Percentiles rank a stretch among this genome's conserved stretches.
Conservation (phyloP, 768 basidiomycete genomes). For the Russula earlei region DNA sequence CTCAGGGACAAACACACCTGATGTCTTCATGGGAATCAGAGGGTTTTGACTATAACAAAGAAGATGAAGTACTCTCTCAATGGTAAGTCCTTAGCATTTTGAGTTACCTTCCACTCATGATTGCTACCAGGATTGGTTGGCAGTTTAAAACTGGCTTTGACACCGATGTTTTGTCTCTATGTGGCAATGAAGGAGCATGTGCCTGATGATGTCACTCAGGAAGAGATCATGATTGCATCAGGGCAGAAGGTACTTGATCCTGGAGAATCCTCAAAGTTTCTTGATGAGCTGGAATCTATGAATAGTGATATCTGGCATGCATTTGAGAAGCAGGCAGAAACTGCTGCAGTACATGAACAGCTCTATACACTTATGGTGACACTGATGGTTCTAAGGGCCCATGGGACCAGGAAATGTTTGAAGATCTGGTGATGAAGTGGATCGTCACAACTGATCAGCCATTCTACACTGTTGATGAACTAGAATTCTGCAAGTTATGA, state of each 20-base stretch:
- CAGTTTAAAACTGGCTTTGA: neutral
- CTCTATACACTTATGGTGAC: neutral
- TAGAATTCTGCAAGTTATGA: neutral
- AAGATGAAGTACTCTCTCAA: neutral
- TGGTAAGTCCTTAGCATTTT: neutral
- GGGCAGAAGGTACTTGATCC: neutral
- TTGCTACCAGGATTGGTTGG: neutral
- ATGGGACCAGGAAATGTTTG: neutral
- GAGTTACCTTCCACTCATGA: neutral
- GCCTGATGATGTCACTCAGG: too few relatives aligned
- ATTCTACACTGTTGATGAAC: neutral
- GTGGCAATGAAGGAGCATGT: neutral
- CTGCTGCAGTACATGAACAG: neutral
- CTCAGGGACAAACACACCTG: too few relatives aligned
- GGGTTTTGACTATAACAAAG: too few relatives aligned
- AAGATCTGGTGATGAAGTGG: neutral
- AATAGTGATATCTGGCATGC: neutral
- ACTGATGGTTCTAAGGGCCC: neutral
- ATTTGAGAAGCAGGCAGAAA: neutral
- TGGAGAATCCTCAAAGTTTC: neutral
- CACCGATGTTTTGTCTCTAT: neutral
- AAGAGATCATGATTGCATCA: neutral
- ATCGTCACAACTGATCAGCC: neutral
- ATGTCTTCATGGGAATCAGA: too few relatives aligned
- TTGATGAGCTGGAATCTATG: neutral